These are phyloP conservation scores for Nothophaeocryptopus gaeumannii DNA, from an alignment of 2,329 filamentous ascomycete genomes.

Conservation along the genomic window DNA sequence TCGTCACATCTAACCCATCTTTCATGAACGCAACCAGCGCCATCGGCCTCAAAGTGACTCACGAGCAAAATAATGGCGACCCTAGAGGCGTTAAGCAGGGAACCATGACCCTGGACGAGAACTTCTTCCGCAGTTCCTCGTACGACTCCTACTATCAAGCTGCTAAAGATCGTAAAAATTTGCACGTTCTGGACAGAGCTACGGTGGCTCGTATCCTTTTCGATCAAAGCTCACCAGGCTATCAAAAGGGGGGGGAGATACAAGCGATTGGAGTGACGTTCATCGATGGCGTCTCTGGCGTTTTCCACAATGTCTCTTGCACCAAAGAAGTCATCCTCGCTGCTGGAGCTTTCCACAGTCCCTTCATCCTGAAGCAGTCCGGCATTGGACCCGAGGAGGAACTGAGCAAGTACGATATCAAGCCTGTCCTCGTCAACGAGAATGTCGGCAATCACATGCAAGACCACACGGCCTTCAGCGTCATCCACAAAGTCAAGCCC, in stretches of 20 bases:
- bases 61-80: slow-evolving; percentile 15
- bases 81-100: slow-evolving; percentile 18
- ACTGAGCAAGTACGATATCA: slow-evolving; percentile 54
- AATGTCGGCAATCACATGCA: slow-evolving; percentile 64
- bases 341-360: slow-evolving; percentile 60
- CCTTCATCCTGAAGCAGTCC: slow-evolving; percentile 62
- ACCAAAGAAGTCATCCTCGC: slow-evolving; percentile 46
- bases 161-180: slow-evolving; percentile 11
- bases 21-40: slow-evolving; percentile 19
- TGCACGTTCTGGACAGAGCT: slow-evolving; percentile 14
- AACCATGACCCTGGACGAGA: slow-evolving; percentile 17
- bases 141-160: slow-evolving; percentile 18
- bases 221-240: background rate
- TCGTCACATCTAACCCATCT: slow-evolving; percentile 14
- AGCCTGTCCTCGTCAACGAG: slow-evolving; percentile 55
- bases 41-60: slow-evolving; percentile 11
- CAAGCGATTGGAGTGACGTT: slow-evolving; percentile 17
- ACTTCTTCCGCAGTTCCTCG: slow-evolving; percentile 15
- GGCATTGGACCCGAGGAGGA: slow-evolving; percentile 58
- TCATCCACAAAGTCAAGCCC: slow-evolving; percentile 28
- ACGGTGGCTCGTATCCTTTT: slow-evolving; percentile 17
- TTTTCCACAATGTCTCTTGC: slow-evolving; percentile 22
- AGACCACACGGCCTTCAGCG: slow-evolving; percentile 52
- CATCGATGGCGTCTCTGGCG: slow-evolving; percentile 15
- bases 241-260: background rate